Percentiles rank a stretch among this genome's conserved stretches.
phyloP scores from a whole-genome alignment of 2,329 filamentous ascomycete species.

The Fusarium nurragi region DNA sequence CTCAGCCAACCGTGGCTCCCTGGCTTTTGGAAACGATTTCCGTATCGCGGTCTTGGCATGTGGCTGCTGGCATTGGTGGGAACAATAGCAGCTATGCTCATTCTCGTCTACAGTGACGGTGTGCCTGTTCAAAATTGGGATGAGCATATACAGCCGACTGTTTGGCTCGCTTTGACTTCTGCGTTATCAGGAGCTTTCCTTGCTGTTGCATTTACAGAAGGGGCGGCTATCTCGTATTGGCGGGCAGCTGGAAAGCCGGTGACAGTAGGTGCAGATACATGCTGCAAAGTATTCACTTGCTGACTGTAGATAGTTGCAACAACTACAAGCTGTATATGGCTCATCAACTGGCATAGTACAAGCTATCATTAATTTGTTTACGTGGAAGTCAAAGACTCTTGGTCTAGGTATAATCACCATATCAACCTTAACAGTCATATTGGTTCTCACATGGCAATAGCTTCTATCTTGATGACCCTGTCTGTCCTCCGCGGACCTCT shows the following conservation, averaged over 20 bases:
- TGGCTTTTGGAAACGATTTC: slow-evolving; percentile 34
- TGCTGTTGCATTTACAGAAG: slow-evolving; percentile 33
- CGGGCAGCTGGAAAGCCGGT: slow-evolving; percentile 28
- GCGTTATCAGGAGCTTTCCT: slow-evolving; percentile 33
- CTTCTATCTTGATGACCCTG: slow-evolving; percentile 33
- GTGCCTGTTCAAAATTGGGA: slow-evolving; percentile 33
- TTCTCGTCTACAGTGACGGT: slow-evolving; percentile 31
- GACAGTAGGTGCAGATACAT: slow-evolving; percentile 11
- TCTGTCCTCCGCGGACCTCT: slow-evolving; percentile 34
- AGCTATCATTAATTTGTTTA: slow-evolving; percentile 23
- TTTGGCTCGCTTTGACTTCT: slow-evolving; percentile 37
- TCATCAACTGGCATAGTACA: slow-evolving; percentile 34
- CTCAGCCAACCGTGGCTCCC: slow-evolving; percentile 35
- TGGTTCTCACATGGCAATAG: background rate
- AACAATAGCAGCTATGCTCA: slow-evolving; percentile 22
- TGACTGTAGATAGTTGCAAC: slow-evolving; percentile 20
- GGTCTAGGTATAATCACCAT: slow-evolving; percentile 18
- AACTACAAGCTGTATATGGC: slow-evolving; percentile 28
- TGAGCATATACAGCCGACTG: slow-evolving; percentile 29
- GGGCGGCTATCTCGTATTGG: slow-evolving; percentile 37
- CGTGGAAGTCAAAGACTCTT: slow-evolving; percentile 26
- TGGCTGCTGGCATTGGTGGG: slow-evolving; percentile 30
- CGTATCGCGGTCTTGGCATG: slow-evolving; percentile 25
- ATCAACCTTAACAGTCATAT: accelerated
- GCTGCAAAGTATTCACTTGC: accelerated